Evolutionary conservation across 352 stramenopile genomes (phyloP), one percentile per base, ranked within the genome.

Genomic region (Phytophthora hybrid): DNA sequence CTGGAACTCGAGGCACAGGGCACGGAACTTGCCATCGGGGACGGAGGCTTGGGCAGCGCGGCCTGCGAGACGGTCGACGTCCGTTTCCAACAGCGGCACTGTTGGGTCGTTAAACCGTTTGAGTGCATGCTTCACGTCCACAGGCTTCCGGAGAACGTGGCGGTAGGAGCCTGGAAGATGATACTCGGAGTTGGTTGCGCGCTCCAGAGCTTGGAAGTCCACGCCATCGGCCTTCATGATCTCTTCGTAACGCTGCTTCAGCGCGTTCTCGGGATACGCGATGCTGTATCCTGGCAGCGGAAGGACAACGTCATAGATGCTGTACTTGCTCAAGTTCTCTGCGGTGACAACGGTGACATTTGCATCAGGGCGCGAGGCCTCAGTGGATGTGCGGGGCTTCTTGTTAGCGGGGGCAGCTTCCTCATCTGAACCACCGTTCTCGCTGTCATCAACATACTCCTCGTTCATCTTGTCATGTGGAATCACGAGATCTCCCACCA

Each of bases 271-370:
- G 9, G 97, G 96, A 57, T 97, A 96, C 39, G 68, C 69, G 59
- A 98, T 91, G 71, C 93, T 96, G 68, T 95, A 97, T 14, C 97
- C 97, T 7, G 97, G 93, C 16, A 99, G 83, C 23, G 97, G 97
- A n/a, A 99, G 79, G 34, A 99, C 96, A 49, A 99, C 91, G 73
- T 99, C 97, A 61, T 92, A 91, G 57, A 99, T 94, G 31, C 78
- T 90, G 79, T 94, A 99, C 56, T 92, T 66, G n/a, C 79, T 69
- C 46, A 98, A 61, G 75, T 99, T 98, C n/a, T 95, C 86, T 51
- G 89, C 79, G 1, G 91, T 98, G 4, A 98, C 80, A 23, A 98
- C 55, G 49, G 31, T 46, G 11, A 65, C 44, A 64, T 74, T 53
- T 60, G 59, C 66, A 34, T 58, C 62, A 32, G 54, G 47, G 18